Evolutionary conservation across 2,329 filamentous ascomycete genomes (phyloP), one percentile per base, ranked within the genome.

Genomic region (Emergomyces orientalis): DNA sequence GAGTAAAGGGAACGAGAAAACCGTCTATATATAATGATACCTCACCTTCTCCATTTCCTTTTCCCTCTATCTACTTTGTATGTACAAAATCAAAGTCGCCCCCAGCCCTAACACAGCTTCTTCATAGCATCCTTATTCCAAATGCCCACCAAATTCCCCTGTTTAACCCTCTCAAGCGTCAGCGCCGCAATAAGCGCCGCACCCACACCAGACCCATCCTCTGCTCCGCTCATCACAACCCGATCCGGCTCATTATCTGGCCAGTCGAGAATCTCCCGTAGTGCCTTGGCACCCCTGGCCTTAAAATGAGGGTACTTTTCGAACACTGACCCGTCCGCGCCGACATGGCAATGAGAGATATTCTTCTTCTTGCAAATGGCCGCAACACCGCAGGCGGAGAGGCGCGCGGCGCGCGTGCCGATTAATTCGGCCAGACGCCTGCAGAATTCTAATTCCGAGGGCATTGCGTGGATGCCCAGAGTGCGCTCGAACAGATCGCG

Each of bases 271-370:
- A 99, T 97, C 81, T 99, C 94, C 62, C 90, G 87, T 61, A 99
- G 84, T 34, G 94, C 94, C 75, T 88, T 83, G 17, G 94, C 93
- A 62, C 93, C 92, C 62, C 94, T 88, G 63, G 87, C 85, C 82
- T 97, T 97, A 85, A 99, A 99, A 79, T 96, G 89, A 14, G 94
- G 94, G 79, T 99, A 99, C 77, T 97, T 97, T 83, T 96, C 97
- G 81, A 99, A 99, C 62, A 99, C 93, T 22, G 90, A 96, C 45
- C 94, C 94, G 73, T 99, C 94, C 60, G 94, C 94, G 70, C 94
- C 94, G 51, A 99, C 94, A 76, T 97, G 94, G 80, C 90, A 96
- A 45, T 84, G 83, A 72, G 88, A 79, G 77, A 92, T 93, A 69
- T 85, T 84, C 84, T 97, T 97, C 87, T 97, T 97, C 80, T 88